Evolutionary conservation across 148 eudicot species (phyloP), one percentile per base, ranked within the genome.

Genomic region (Vaccinium vitisidaea): DNA sequence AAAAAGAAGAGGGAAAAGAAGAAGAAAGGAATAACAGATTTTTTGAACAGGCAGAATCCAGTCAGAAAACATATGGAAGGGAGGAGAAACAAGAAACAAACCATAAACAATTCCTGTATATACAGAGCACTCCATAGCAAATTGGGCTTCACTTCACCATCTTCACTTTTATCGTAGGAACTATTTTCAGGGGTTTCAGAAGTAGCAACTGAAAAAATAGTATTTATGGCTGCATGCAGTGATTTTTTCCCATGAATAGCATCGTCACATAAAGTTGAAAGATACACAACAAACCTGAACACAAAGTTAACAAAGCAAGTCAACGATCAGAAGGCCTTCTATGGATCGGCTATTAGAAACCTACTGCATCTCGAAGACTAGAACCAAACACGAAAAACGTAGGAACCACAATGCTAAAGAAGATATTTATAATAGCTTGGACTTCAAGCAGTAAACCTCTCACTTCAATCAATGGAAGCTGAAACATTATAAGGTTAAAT

Each of bases 241-340:
- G 85, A 81, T 77, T 88, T 89, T 89, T 94, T 92, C 79, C 99
- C 99, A 86, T 92, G 86, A 83, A 46, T 79, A 67, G 90, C 92
- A 84, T 94, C 91, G 81, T 89, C 90, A 85, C 99, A 96, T 56
- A 89, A 32, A 77, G 90, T 77, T 79, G 99, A 96, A 78, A 96
- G 91, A 88, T 94, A 89, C 36, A 90, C 83, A 83, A 96, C 92
- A 90, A 89, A 96, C 95, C 99, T 96, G 93, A 85, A 61, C 59
- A 59, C 87, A 46, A 85, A 84, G 32, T 58, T 30, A 79, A 59
- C 81, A 85, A 10, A 46, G 46, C 54, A 77, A 59, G 53, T 87
- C 63, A 81, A 36, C 39, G 21, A 36, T 55, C 8, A 10, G 54
- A 63, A 36, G 49, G 10, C 23, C 54, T 80, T 81, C 30, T 18